These are phyloP conservation scores for Rhodocollybia butyracea DNA, from an alignment of 768 basidiomycete genomes.

Conservation along the genomic window DNA sequence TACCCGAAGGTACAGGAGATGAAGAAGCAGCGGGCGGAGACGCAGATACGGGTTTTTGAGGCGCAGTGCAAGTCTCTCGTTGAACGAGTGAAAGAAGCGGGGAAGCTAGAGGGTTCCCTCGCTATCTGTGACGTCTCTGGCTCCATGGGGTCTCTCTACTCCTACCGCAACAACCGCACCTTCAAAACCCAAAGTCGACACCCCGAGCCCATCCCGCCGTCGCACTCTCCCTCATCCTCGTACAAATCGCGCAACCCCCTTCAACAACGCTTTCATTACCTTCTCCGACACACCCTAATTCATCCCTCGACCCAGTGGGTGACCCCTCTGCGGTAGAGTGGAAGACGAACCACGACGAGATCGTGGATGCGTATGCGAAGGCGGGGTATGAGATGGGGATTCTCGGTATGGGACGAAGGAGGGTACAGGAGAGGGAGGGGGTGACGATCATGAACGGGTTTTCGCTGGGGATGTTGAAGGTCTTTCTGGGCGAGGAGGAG, in stretches of 20 bases:
- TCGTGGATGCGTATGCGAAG: constrained; percentile 49
- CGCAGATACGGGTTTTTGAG: constrained; percentile 45
- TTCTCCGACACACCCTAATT: constrained; percentile 54
- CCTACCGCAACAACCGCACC: too few species aligned
- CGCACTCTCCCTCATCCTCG: constrained; percentile 65
- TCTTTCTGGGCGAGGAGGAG: constrained; percentile 58
- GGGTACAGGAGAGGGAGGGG: constrained; percentile 51
- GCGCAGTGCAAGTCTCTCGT: constrained; percentile 68
- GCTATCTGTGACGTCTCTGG: constrained; percentile 76
- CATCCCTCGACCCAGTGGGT: constrained; percentile 43
- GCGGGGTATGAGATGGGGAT: constrained; percentile 74
- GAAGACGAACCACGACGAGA: constrained; percentile 61
- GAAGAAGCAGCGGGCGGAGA: constrained; percentile 27
- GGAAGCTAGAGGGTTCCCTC: constrained; percentile 56
- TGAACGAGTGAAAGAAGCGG: constrained; percentile 46
- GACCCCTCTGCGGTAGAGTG: constrained; percentile 39
- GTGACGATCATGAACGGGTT: constrained; percentile 72
- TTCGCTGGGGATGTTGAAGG: constrained; percentile 65
- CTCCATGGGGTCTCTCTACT: too few species aligned
- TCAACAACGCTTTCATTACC: constrained; percentile 64
- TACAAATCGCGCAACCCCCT: constrained; percentile 64
- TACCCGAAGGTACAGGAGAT: constrained; percentile 21
- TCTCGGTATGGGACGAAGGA: constrained; percentile 35
- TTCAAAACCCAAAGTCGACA: background rate
- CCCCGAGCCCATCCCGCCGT: constrained; percentile 49